phyloP scores from a whole-genome alignment of 2,329 filamentous ascomycete species.

The Stemphylium vesicarium region DNA sequence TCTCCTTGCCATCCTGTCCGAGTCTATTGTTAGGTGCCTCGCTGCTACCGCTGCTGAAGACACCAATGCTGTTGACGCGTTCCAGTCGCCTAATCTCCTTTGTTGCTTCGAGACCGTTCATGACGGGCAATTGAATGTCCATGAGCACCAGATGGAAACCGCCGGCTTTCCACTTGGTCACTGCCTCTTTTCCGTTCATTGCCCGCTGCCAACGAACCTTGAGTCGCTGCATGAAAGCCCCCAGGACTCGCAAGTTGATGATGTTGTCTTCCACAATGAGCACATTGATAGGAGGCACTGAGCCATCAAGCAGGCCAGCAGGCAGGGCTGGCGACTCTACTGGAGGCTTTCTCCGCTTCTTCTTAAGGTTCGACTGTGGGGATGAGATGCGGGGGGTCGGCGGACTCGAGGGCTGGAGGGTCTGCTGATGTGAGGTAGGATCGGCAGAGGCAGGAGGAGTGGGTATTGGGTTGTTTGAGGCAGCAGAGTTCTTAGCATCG shows the following conservation, averaged over 20 bases:
- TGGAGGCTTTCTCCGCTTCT: constrained; percentile 51
- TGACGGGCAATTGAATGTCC: constrained; percentile 97
- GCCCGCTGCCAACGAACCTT: constrained; percentile 98
- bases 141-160: constrained; percentile 97
- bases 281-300: constrained; percentile 94
- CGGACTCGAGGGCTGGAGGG: constrained; percentile 51
- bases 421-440: constrained; percentile 48
- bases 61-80: constrained; percentile 88
- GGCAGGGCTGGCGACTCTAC: constrained; percentile 53
- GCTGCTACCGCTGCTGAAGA: constrained; percentile 69
- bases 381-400: constrained; percentile 59
- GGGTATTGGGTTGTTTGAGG: constrained; percentile 59
- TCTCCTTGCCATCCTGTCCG: constrained; percentile 48
- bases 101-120: constrained; percentile 94
- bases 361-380: constrained; percentile 57
- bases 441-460: constrained; percentile 58
- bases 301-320: constrained; percentile 71
- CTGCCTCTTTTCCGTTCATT: constrained; percentile 91
- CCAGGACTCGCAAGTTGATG: constrained; percentile 91
- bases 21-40: constrained; percentile 41
- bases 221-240: constrained; percentile 93
- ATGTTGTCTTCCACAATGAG: constrained; percentile 98
- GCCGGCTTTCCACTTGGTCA: constrained; percentile 88
- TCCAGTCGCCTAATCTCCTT: constrained; percentile 92
- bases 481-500: constrained; percentile 51